Conservation (phyloP, 352 stramenopile species). For the Pythium chondricola region DNA sequence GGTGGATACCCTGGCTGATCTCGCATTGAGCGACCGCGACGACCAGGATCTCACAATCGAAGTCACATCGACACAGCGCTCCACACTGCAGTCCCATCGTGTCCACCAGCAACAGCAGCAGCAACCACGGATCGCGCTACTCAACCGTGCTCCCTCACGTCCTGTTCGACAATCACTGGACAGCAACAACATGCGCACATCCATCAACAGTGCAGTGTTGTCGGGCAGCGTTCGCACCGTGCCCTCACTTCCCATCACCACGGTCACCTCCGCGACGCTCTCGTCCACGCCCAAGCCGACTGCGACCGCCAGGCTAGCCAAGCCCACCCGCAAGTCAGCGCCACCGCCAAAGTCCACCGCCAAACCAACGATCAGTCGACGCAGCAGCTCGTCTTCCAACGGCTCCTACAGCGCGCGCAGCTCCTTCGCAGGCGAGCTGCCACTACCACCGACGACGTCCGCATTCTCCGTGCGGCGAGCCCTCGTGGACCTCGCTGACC, state of each 20-base stretch:
- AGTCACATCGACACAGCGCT: neutral
- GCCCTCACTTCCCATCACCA: no score
- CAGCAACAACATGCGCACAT: no score
- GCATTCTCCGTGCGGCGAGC: slow-evolving; percentile 14
- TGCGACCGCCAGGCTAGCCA: neutral
- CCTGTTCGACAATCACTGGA: no score
- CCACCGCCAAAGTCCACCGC: neutral
- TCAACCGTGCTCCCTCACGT: no score
- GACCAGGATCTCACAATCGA: slow-evolving; percentile 14
- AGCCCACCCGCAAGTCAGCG: neutral
- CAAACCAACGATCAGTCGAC: slow-evolving; percentile 5
- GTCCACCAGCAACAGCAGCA: no score
- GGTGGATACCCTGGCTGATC: slow-evolving; percentile 7
- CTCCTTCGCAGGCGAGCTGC: slow-evolving; percentile 11
- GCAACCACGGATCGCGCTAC: no score
- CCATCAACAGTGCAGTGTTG: no score
- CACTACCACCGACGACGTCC: slow-evolving; percentile 7
- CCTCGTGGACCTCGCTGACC: slow-evolving; percentile 11
- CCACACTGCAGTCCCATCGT: no score
- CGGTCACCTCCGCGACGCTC: no score
- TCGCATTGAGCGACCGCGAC: slow-evolving; percentile 12
- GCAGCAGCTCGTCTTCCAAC: slow-evolving; percentile 1
- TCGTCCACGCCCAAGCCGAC: no score
- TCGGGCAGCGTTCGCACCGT: no score
- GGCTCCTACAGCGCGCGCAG: slow-evolving; percentile 14